These are phyloP conservation scores for Phalaenopsis hybrid DNA, from an alignment of 116 monocot species.

Conservation along the genomic window DNA sequence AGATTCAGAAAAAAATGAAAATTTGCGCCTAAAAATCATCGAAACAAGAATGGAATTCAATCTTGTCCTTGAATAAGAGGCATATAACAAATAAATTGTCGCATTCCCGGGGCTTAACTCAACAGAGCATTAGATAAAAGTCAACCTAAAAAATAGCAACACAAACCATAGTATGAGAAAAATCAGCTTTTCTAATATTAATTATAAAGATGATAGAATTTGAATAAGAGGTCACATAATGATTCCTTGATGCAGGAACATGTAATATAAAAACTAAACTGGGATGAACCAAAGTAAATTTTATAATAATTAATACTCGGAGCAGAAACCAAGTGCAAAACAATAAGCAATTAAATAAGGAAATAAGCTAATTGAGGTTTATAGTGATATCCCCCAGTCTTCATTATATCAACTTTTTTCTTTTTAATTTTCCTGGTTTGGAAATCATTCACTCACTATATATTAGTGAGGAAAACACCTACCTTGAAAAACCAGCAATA, in stretches of 20 bases:
- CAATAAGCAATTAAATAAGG: neutral
- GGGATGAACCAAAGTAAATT: neutral
- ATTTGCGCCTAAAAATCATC: neutral
- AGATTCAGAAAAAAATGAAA: neutral
- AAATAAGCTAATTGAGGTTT: too few species aligned
- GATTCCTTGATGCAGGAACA: too few species aligned
- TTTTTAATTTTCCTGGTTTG: too few species aligned
- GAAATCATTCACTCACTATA: neutral
- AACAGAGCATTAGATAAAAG: neutral
- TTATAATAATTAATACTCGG: neutral
- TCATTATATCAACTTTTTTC: too few species aligned
- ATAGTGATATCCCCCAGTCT: too few species aligned
- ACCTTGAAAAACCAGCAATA: slow-evolving; percentile 85
- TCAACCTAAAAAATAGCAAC: neutral
- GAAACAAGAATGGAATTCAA: neutral
- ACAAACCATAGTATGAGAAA: neutral
- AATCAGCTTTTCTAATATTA: too few species aligned
- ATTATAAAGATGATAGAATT: too few species aligned
- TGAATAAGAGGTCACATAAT: too few species aligned
- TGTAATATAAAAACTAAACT: too few species aligned
- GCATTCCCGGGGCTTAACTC: neutral
- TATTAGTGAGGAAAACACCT: slow-evolving; percentile 7
- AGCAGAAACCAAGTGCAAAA: neutral
- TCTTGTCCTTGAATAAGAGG: neutral
- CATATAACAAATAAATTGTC: neutral